A percentile compares a stretch with the other conserved stretches of the same genome.
Evolutionary conservation across 148 eudicot species (phyloP).

Genomic region (Vaccinium macrocarpon): DNA sequence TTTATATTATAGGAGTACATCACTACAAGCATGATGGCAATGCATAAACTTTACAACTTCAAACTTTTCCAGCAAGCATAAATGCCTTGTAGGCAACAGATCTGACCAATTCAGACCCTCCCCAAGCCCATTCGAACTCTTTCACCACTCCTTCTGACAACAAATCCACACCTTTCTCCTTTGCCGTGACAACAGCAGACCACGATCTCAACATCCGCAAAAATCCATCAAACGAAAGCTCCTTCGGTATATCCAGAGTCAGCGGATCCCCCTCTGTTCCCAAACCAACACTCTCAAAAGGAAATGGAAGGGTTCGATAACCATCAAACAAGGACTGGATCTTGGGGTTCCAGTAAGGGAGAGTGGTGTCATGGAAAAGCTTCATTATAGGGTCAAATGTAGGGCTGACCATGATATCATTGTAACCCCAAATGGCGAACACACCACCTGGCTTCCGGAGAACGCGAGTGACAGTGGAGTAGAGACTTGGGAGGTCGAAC

Average conservation of each 20-base stretch:
- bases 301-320: slow-evolving; percentile 43
- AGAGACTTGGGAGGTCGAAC: slow-evolving; percentile 47
- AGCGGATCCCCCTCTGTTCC: slow-evolving; percentile 38
- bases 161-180: slow-evolving; percentile 51
- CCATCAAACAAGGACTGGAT: slow-evolving; percentile 26
- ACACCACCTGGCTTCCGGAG: slow-evolving; percentile 44
- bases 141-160: slow-evolving; percentile 28
- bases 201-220: slow-evolving; percentile 38
- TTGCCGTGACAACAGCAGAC: slow-evolving; percentile 38
- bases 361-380: slow-evolving; percentile 24
- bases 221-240: slow-evolving; percentile 35
- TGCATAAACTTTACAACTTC: not conserved
- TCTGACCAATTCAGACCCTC: slow-evolving; percentile 34
- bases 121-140: slow-evolving; percentile 50
- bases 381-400: slow-evolving; percentile 28
- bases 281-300: slow-evolving; percentile 45
- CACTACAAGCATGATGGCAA: no score
- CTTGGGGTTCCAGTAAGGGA: slow-evolving; percentile 37
- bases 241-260: slow-evolving; percentile 34
- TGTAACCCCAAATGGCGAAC: slow-evolving; percentile 53
- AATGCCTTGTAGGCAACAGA: slow-evolving; percentile 38
- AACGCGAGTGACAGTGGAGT: slow-evolving; percentile 26
- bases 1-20: no score
- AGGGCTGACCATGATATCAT: slow-evolving; percentile 29
- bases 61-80: slow-evolving; percentile 39